phyloP scores from a whole-genome alignment of 176 grass and related monocot genomes.

The Eleusine coracana region DNA sequence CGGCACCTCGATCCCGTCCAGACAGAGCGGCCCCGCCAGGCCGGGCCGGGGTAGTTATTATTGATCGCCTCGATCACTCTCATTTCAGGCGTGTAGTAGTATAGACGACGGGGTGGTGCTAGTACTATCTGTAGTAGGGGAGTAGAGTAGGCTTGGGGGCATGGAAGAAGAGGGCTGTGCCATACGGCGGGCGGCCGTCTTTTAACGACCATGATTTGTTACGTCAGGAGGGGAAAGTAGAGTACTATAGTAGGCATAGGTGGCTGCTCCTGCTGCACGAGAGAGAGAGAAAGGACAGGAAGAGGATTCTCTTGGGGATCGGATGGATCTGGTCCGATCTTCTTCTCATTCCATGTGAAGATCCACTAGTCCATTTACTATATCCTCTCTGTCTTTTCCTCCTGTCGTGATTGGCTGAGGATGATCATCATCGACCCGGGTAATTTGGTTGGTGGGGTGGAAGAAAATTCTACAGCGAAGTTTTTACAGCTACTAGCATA shows the following conservation, averaged over 20 bases:
- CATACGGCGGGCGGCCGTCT: not conserved
- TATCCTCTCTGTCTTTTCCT: not conserved
- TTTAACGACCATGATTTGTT: constrained; percentile 20
- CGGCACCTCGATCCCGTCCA: not conserved
- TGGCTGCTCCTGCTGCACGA: too few species aligned
- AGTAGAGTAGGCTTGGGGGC: not conserved
- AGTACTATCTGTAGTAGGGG: too few species aligned
- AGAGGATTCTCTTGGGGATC: not conserved
- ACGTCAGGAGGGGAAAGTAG: not conserved
- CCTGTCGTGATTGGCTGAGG: not conserved
- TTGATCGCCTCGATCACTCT: not conserved
- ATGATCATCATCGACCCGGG: not conserved
- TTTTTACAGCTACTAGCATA: too few species aligned
- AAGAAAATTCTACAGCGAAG: too few species aligned
- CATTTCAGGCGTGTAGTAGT: too few species aligned
- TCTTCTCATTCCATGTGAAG: constrained; percentile 1
- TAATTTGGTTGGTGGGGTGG: too few species aligned
- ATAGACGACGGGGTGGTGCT: not conserved
- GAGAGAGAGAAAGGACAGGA: too few species aligned
- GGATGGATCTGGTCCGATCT: not conserved
- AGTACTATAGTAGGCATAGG: not conserved
- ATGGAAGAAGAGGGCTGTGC: not conserved
- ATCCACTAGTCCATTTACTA: not conserved
- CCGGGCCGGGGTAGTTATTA: constrained; percentile 49
- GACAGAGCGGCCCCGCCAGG: not conserved